Evolutionary conservation across 345 rosid species (phyloP), one percentile per base, ranked within the genome.

Genomic region (Corymbia maculata): DNA sequence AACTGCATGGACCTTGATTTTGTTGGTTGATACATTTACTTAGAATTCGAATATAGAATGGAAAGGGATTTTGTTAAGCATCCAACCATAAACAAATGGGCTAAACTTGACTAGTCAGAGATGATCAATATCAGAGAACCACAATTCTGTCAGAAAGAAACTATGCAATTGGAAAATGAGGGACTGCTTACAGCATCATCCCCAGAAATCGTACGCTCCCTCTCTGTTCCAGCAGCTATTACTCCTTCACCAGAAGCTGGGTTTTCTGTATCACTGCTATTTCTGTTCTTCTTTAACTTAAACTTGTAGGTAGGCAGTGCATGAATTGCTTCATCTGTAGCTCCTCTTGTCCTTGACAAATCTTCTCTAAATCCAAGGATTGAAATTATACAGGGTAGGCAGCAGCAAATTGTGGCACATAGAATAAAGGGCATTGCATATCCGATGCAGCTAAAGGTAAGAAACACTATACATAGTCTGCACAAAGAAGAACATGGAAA

Each of bases 381-480:
- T 9, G 99, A 98, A 87, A 98, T 96, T 86, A 98, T 96, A 90
- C 99, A 97, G 10, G 99, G 99, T 90, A 98, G 92, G 91, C 99
- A 98, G 90, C 99, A 98, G 92, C 99, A 98, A 89, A 98, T 95
- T 21, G 99, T 97, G 50, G 99, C 98, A 89, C 99, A 98, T 80
- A 98, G 94, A 90, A 97, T 98, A 92, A 98, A 97, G 80, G 99
- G 99, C 98, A 98, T 97, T 2, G 99, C 99, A 45, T 98, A 98
- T 88, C 99, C 99, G 32, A 98, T 95, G 90, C 99, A 98, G 92
- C 99, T 96, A 90, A 98, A 91, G 19, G 95, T 94, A 89, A 98
- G 98, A 92, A 98, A 97, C 93, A 97, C 98, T 93, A 98, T 95
- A 90, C 98, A 98, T 91, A 98, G 94, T 95, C 99, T 98, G 93